phyloP scores from a whole-genome alignment of 306 rosid species.

The Prunus mongolica region DNA sequence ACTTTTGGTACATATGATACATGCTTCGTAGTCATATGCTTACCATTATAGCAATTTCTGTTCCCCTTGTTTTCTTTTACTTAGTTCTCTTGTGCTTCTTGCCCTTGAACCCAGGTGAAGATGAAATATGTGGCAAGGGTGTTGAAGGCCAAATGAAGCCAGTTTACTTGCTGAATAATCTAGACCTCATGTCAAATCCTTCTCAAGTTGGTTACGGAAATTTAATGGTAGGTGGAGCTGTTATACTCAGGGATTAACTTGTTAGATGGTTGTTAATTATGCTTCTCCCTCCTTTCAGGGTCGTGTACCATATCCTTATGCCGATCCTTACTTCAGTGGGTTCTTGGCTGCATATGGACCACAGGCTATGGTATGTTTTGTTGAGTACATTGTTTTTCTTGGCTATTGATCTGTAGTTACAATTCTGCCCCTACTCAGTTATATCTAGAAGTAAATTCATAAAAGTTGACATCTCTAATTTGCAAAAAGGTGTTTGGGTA shows the following conservation, averaged over 20 bases:
- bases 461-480: neutral
- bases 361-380: constrained; percentile 55
- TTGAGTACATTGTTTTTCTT: neutral
- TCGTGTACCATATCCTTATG: constrained; percentile 45
- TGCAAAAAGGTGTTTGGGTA: neutral
- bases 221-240: constrained; percentile 51
- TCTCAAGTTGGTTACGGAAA: constrained; percentile 40
- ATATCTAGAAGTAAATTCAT: neutral
- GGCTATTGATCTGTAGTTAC: neutral
- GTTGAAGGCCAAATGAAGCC: constrained; percentile 48
- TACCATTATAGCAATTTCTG: neutral
- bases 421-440: neutral
- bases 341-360: constrained; percentile 50
- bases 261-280: constrained; percentile 7
- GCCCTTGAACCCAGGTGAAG: constrained; percentile 33
- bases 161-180: constrained; percentile 29
- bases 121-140: constrained; percentile 31
- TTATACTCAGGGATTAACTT: constrained; percentile 8
- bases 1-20: neutral
- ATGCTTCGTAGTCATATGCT: neutral
- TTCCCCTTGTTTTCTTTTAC: constrained; percentile 1
- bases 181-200: constrained; percentile 36
- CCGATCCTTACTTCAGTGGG: constrained; percentile 51
- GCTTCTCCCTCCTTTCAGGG: constrained; percentile 40
- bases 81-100: neutral